Percentiles rank a stretch among this genome's conserved stretches.
Evolutionary conservation across 331 rosid species (phyloP).

Genomic region (Malus hybrid): DNA sequence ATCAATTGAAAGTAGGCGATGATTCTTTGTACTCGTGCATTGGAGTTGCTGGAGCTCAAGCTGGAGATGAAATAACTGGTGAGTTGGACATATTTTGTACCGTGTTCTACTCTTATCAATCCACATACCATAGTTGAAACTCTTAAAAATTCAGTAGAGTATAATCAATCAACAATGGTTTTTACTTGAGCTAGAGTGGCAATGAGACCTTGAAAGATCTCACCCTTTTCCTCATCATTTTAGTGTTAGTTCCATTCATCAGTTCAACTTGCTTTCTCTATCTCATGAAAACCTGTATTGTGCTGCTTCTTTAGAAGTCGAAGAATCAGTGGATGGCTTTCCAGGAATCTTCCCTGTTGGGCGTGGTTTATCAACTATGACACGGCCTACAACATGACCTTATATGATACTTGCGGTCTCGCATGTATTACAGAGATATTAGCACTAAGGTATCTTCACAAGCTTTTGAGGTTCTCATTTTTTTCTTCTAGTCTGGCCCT

Average conservation of each 20-base stretch:
- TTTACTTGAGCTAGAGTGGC: not conserved
- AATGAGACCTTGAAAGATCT: not conserved
- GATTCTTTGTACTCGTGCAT: constrained; percentile 78
- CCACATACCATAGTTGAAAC: not conserved
- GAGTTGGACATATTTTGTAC: constrained; percentile 12
- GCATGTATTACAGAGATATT: not conserved
- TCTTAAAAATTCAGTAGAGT: not conserved
- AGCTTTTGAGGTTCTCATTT: not conserved
- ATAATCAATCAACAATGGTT: not conserved
- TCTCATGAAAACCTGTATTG: not conserved
- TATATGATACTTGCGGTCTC: not conserved
- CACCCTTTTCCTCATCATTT: not conserved
- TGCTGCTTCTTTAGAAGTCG: constrained; percentile 63
- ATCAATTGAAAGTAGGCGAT: constrained; percentile 83
- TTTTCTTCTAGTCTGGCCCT: not conserved
- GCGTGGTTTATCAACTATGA: constrained; percentile 94
- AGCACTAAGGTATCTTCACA: constrained; percentile 1
- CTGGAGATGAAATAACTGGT: constrained; percentile 55
- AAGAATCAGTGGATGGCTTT: constrained; percentile 49
- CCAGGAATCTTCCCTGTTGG: constrained; percentile 76
- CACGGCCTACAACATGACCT: constrained; percentile 80
- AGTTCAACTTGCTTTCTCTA: not conserved
- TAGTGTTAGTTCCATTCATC: not conserved
- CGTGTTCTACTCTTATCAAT: not conserved
- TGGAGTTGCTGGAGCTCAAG: constrained; percentile 88